phyloP scores from a whole-genome alignment of 1,284 basidiomycete genomes.

The Agaricales sp. region DNA sequence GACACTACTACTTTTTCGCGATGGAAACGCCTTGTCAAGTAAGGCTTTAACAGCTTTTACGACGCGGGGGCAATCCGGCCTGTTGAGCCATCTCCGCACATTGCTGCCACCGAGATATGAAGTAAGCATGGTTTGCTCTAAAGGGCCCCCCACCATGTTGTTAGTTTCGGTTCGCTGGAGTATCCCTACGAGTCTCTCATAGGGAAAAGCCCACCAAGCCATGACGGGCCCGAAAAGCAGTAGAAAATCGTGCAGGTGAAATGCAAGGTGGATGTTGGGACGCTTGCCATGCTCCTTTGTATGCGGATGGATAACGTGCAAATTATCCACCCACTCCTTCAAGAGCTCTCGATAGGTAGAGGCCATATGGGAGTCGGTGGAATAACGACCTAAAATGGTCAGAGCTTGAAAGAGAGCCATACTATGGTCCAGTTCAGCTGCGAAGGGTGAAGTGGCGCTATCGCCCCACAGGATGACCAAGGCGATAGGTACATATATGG shows the following conservation, averaged over 20 bases:
- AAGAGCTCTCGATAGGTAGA: constrained; percentile 8
- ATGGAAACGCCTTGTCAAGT: background rate
- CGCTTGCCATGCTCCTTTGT: constrained; percentile 11
- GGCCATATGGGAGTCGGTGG: constrained; percentile 6
- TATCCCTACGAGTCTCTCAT: constrained; percentile 17
- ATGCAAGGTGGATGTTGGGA: constrained; percentile 19
- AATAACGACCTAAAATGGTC: constrained; percentile 5
- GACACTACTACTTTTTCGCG: background rate
- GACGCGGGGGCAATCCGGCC: background rate
- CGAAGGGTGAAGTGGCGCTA: background rate
- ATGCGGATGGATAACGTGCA: constrained; percentile 12
- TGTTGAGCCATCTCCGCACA: background rate
- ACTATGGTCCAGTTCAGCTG: constrained; percentile 4
- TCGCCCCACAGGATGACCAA: constrained; percentile 18
- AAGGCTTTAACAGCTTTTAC: background rate
- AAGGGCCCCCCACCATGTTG: constrained; percentile 12
- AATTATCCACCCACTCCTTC: constrained; percentile 7
- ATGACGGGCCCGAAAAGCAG: constrained; percentile 20
- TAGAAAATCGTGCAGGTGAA: constrained; percentile 23
- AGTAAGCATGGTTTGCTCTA: background rate
- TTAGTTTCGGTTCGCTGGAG: constrained; percentile 20
- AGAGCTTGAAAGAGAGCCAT: constrained; percentile 10
- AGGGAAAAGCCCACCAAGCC: constrained; percentile 19
- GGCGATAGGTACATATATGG: constrained; percentile 17
- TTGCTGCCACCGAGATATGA: background rate